A percentile compares a stretch with the other conserved stretches of the same genome.
These are phyloP conservation scores for Ricinus communis DNA, from an alignment of 345 rosid species.

Conservation along the genomic window DNA sequence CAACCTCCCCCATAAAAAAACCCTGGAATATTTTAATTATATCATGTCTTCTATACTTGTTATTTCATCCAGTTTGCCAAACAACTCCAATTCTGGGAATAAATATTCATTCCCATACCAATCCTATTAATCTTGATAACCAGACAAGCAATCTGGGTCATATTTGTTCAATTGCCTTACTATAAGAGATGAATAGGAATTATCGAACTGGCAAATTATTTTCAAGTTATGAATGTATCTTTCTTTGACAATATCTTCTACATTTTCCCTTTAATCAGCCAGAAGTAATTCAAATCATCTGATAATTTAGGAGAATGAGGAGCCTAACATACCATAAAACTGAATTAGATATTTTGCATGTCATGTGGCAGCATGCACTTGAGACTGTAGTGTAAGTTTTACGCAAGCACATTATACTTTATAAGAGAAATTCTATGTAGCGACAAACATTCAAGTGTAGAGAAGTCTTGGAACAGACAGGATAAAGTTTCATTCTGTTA, in stretches of 20 bases:
- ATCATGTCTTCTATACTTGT: no score
- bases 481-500: neutral
- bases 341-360: neutral
- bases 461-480: neutral
- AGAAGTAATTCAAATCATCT: neutral
- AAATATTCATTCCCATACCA: no score
- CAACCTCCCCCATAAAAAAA: no score
- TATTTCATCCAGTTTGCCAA: no score
- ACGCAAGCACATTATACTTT: neutral
- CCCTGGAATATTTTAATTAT: no score
- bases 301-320: neutral
- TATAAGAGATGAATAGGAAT: neutral
- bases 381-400: no score
- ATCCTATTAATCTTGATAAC: no score
- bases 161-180: neutral
- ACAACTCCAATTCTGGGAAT: no score
- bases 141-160: no score
- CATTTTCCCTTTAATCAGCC: neutral
- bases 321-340: neutral
- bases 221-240: neutral
- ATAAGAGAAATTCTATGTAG: no score
- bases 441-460: no score
- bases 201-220: neutral
- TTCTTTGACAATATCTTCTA: neutral
- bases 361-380: constrained; percentile 1